Percentiles rank a stretch among this genome's conserved stretches.
These are phyloP conservation scores for Diaporthe caulivora DNA, from an alignment of 2,329 filamentous ascomycete genomes.

Conservation along the genomic window DNA sequence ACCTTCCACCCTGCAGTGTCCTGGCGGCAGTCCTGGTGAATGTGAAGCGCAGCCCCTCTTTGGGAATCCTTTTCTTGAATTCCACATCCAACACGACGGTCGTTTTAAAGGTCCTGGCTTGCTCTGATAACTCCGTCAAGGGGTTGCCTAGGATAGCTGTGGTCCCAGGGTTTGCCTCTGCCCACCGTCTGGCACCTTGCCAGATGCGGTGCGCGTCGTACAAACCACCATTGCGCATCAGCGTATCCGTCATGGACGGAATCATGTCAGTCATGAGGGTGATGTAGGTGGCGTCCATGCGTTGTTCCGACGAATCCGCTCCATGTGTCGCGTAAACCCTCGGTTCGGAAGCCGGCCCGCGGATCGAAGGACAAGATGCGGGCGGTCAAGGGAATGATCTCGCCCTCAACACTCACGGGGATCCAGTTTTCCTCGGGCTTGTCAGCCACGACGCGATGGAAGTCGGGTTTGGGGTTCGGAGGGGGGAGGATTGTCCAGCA, in stretches of 20 bases:
- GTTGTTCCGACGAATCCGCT: constrained; percentile 41
- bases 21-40: background rate
- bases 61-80: constrained; percentile 45
- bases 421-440: constrained; percentile 45
- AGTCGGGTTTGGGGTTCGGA: constrained; percentile 44
- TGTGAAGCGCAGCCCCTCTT: constrained; percentile 42
- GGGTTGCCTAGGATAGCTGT: constrained; percentile 39
- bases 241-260: constrained; percentile 47
- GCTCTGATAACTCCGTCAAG: constrained; percentile 40
- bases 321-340: constrained; percentile 45
- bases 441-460: constrained; percentile 38
- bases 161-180: constrained; percentile 43
- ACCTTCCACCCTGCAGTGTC: background rate
- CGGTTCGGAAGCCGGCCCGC: constrained; percentile 40
- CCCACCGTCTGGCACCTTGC: constrained; percentile 41
- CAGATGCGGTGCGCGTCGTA: constrained; percentile 43
- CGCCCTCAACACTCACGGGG: constrained; percentile 40
- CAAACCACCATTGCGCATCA: constrained; percentile 43
- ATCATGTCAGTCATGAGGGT: constrained; percentile 46
- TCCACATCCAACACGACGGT: constrained; percentile 46
- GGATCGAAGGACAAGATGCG: constrained; percentile 43
- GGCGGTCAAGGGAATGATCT: constrained; percentile 42
- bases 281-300: constrained; percentile 44
- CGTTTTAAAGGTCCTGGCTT: constrained; percentile 38
- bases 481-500: constrained; percentile 41